Conservation (phyloP, 495 filamentous ascomycete species). For the Extremus antarcticus region DNA sequence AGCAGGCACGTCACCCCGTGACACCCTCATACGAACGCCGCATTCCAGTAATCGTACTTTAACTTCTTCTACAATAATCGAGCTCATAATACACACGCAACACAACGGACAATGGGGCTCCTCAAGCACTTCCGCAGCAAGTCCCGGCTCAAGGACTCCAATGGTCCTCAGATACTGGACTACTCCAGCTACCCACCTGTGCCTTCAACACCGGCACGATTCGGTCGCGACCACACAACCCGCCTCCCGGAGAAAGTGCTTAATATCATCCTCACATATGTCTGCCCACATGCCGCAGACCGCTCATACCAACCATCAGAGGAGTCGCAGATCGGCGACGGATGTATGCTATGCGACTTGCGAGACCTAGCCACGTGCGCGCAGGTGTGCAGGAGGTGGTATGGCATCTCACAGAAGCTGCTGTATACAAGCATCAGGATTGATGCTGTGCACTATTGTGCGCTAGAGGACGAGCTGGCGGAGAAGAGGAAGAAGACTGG, state of each 20-base stretch:
- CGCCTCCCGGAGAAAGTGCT: slow-evolving; percentile 55
- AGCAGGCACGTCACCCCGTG: background rate
- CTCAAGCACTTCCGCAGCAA: slow-evolving; percentile 35
- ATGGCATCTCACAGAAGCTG: slow-evolving; percentile 39
- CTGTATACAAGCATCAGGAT: slow-evolving; percentile 87
- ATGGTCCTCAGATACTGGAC: slow-evolving; percentile 9
- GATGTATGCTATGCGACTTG: slow-evolving; percentile 92
- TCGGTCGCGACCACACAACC: slow-evolving; percentile 36
- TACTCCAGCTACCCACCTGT: slow-evolving; percentile 15
- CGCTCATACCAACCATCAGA: slow-evolving; percentile 71
- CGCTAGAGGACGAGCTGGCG: slow-evolving; percentile 66
- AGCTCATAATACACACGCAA: background rate
- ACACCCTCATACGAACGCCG: background rate
- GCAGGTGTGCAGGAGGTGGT: slow-evolving; percentile 64
- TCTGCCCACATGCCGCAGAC: slow-evolving; percentile 77
- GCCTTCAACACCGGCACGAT: slow-evolving; percentile 1
- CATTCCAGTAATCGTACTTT: background rate
- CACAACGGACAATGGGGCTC: slow-evolving; percentile 32
- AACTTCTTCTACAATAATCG: background rate
- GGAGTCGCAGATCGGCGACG: slow-evolving; percentile 67
- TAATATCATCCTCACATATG: slow-evolving; percentile 59
- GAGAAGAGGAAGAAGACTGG: slow-evolving; percentile 44
- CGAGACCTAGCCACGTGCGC: slow-evolving; percentile 77
- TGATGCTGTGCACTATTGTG: slow-evolving; percentile 90
- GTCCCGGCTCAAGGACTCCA: slow-evolving; percentile 28